phyloP scores from a whole-genome alignment of 2,329 filamentous ascomycete species.

The Epichloe scottii region DNA sequence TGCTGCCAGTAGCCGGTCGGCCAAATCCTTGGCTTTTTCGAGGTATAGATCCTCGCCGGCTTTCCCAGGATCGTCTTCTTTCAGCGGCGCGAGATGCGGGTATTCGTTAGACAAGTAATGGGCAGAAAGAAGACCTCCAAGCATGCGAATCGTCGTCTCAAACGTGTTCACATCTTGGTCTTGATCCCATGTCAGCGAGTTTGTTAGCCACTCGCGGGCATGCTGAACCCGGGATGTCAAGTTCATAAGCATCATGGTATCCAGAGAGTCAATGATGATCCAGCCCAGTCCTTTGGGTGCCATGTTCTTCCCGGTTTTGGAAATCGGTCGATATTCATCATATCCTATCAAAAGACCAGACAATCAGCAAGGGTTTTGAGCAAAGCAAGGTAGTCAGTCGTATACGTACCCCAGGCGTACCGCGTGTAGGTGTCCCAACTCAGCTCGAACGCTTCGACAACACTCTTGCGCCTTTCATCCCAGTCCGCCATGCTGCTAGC shows the following conservation, averaged over 20 bases:
- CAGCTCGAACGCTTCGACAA: slow-evolving; percentile 78
- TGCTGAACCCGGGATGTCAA: slow-evolving; percentile 73
- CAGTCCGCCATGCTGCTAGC: slow-evolving; percentile 49
- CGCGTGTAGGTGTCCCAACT: slow-evolving; percentile 91
- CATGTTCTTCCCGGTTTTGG: slow-evolving; percentile 74
- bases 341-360: slow-evolving; percentile 38
- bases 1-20: slow-evolving; percentile 72
- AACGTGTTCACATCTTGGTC: slow-evolving; percentile 95
- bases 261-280: slow-evolving; percentile 94
- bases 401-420: slow-evolving; percentile 77
- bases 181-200: slow-evolving; percentile 72
- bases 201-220: slow-evolving; percentile 79
- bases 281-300: slow-evolving; percentile 80
- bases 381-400: neutral
- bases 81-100: slow-evolving; percentile 63
- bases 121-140: slow-evolving; percentile 82
- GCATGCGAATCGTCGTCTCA: slow-evolving; percentile 95
- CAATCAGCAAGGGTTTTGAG: slow-evolving; percentile 15
- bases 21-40: slow-evolving; percentile 89
- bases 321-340: slow-evolving; percentile 77
- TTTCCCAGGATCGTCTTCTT: slow-evolving; percentile 57
- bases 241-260: slow-evolving; percentile 98
- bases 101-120: slow-evolving; percentile 86
- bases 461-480: slow-evolving; percentile 62
- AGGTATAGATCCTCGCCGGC: slow-evolving; percentile 84